A percentile compares a stretch with the other conserved stretches of the same genome.
Conservation (phyloP, 2,329 filamentous ascomycete species). For the Aspergillus sp. region DNA sequence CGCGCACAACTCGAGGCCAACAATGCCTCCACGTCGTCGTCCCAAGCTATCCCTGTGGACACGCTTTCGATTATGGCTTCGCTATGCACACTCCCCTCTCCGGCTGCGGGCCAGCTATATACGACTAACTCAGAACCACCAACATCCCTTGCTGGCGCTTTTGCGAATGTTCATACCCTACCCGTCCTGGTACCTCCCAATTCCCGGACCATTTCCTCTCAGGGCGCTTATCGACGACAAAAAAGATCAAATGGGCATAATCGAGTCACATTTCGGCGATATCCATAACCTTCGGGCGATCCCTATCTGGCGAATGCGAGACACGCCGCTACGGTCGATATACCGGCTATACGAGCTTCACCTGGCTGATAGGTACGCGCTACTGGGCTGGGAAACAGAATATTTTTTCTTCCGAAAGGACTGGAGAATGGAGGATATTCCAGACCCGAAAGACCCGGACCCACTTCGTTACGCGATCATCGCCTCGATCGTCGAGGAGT, state of each 20-base stretch:
- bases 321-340: slow-evolving; percentile 29
- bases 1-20: not conserved
- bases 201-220: slow-evolving; percentile 21
- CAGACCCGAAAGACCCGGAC: slow-evolving; percentile 26
- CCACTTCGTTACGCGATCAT: slow-evolving; percentile 30
- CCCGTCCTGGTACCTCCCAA: slow-evolving; percentile 24
- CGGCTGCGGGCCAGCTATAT: slow-evolving; percentile 19
- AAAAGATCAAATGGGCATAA: not conserved
- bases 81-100: slow-evolving; percentile 18
- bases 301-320: slow-evolving; percentile 27
- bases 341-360: slow-evolving; percentile 30
- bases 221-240: slow-evolving; percentile 14
- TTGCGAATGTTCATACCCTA: slow-evolving; percentile 24
- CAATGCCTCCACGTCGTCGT: slow-evolving; percentile 12
- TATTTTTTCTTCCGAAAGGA: slow-evolving; percentile 25
- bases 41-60: slow-evolving; percentile 13
- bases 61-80: slow-evolving; percentile 16
- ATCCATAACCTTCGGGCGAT: slow-evolving; percentile 27
- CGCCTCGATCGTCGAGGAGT: slow-evolving; percentile 25
- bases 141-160: slow-evolving; percentile 19
- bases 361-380: slow-evolving; percentile 18
- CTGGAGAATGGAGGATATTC: slow-evolving; percentile 23
- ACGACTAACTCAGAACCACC: slow-evolving; percentile 20
- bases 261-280: slow-evolving; percentile 10
- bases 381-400: slow-evolving; percentile 23